phyloP scores from a whole-genome alignment of 805 yeast genomes.

The Metahyphopichia silvanorum region DNA sequence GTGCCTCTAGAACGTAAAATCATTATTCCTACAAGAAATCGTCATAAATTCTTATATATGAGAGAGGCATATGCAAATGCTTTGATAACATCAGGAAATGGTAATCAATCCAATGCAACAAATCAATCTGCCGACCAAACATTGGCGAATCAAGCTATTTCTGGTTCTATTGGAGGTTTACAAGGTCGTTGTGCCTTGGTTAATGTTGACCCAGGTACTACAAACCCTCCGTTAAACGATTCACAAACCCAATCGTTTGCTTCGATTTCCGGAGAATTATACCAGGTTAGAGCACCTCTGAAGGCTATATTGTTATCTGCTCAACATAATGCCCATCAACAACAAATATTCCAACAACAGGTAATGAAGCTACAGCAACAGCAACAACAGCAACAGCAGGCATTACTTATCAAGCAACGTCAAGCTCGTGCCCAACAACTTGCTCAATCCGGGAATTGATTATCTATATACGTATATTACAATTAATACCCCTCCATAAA shows the following conservation, averaged over 20 bases:
- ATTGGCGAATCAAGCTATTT: constrained; percentile 44
- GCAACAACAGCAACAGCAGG: constrained; percentile 23
- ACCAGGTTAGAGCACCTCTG: constrained; percentile 45
- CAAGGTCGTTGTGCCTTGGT: constrained; percentile 78
- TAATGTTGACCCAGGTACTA: constrained; percentile 49
- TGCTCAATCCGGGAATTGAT: constrained; percentile 1
- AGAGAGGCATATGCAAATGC: constrained; percentile 94
- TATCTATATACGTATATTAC: not conserved
- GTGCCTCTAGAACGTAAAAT: constrained; percentile 79
- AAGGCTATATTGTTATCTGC: constrained; percentile 41
- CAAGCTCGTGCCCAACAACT: constrained; percentile 14
- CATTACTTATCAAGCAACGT: constrained; percentile 27
- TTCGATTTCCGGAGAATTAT: constrained; percentile 58
- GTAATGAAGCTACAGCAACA: constrained; percentile 38
- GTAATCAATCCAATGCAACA: constrained; percentile 4
- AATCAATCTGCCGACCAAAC: constrained; percentile 31
- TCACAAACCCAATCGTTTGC: constrained; percentile 41
- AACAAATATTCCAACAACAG: constrained; percentile 43
- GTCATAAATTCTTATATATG: constrained; percentile 78
- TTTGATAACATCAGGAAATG: constrained; percentile 56
- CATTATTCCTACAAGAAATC: constrained; percentile 63
- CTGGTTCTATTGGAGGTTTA: constrained; percentile 62
- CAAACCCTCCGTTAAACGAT: constrained; percentile 7
- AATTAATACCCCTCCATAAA: not conserved
- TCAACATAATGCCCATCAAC: constrained; percentile 40